Percentiles rank a stretch among this genome's conserved stretches.
phyloP scores from a whole-genome alignment of 1,284 basidiomycete genomes.

The Psilocybe mexicana region DNA sequence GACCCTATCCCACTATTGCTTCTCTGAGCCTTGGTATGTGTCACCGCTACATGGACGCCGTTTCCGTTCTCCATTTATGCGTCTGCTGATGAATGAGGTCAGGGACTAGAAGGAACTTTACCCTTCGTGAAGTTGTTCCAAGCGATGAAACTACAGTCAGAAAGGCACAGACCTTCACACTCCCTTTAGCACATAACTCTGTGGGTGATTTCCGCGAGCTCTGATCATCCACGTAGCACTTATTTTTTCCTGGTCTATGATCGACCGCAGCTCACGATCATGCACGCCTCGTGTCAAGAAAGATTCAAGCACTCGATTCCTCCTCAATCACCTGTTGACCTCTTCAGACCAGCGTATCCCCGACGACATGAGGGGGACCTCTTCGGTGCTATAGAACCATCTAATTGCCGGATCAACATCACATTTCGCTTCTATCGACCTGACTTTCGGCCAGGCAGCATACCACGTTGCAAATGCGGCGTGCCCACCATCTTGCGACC shows the following conservation, averaged over 20 bases:
- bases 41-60: conserved; percentile 6
- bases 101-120: conserved; percentile 77
- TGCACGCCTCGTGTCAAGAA: conserved; percentile 92
- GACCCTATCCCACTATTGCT: conserved; percentile 91
- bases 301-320: conserved; percentile 84
- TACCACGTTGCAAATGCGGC: conserved; percentile 78
- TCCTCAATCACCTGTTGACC: conserved; percentile 72
- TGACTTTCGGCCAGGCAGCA: conserved; percentile 75
- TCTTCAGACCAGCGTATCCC: conserved; percentile 68
- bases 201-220: conserved; percentile 39
- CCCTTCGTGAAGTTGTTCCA: conserved; percentile 74
- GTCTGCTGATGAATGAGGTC: background rate
- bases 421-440: conserved; percentile 88
- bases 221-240: background rate
- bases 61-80: background rate
- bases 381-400: conserved; percentile 40
- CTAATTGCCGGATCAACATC: conserved; percentile 83
- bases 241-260: background rate
- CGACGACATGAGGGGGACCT: conserved; percentile 26
- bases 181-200: conserved; percentile 84
- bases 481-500: conserved; percentile 76
- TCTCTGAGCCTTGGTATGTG: conserved; percentile 86
- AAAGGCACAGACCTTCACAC: conserved; percentile 77
- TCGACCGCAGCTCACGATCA: conserved; percentile 72
- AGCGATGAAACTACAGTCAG: conserved; percentile 54